These are phyloP conservation scores for Cadophora malorum DNA, from an alignment of 2,329 filamentous ascomycete species.

Conservation along the genomic window DNA sequence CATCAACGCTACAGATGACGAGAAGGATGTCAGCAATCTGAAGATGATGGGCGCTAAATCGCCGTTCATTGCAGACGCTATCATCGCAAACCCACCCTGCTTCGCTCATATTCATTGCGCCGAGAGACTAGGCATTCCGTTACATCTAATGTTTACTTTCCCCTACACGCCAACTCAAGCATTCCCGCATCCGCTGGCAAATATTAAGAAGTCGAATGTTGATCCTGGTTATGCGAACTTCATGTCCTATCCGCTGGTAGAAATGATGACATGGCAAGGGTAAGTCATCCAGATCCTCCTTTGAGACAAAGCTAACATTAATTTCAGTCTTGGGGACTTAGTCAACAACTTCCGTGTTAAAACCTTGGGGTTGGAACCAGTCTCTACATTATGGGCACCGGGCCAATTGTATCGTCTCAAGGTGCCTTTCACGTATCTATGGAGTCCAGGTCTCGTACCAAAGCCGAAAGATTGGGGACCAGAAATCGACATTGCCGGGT, in stretches of 20 bases:
- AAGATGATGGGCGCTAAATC: slow-evolving; percentile 69
- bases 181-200: slow-evolving; percentile 76
- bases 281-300: slow-evolving; percentile 27
- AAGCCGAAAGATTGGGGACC: slow-evolving; percentile 73
- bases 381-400: slow-evolving; percentile 79
- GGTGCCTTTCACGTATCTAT: slow-evolving; percentile 78
- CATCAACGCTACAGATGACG: slow-evolving; percentile 74
- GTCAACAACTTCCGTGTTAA: slow-evolving; percentile 76
- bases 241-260: slow-evolving; percentile 80
- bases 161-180: slow-evolving; percentile 77
- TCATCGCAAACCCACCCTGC: slow-evolving; percentile 82
- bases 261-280: slow-evolving; percentile 93
- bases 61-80: slow-evolving; percentile 76
- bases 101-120: slow-evolving; percentile 83
- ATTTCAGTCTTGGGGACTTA: slow-evolving; percentile 67
- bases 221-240: slow-evolving; percentile 79
- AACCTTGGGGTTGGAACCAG: slow-evolving; percentile 73
- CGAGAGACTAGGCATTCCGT: slow-evolving; percentile 76
- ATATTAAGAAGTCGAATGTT: slow-evolving; percentile 74
- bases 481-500: slow-evolving; percentile 77
- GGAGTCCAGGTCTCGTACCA: slow-evolving; percentile 69
- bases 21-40: slow-evolving; percentile 63
- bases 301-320: background rate
- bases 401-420: slow-evolving; percentile 75
- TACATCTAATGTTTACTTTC: slow-evolving; percentile 90